Evolutionary conservation across 306 rosid genomes (phyloP).

Genomic region (Cicer yamashitae): DNA sequence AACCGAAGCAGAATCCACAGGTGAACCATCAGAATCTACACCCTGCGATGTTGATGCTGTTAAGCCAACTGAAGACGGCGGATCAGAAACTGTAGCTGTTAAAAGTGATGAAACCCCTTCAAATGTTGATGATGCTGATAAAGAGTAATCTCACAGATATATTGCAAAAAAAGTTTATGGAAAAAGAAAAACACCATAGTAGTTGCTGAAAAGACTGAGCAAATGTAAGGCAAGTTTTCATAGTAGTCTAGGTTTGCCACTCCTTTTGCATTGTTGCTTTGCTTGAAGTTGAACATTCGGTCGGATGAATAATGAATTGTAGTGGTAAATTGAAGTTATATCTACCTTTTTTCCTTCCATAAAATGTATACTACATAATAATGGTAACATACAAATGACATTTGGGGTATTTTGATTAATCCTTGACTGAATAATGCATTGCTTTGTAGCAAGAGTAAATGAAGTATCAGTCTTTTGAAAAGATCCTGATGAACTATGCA

Average conservation of each 20-base stretch:
- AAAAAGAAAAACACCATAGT: conserved; percentile 16
- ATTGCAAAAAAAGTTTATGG: neutral
- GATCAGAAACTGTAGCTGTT: conserved; percentile 53
- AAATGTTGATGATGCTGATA: conserved; percentile 48
- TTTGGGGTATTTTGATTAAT: conserved; percentile 12
- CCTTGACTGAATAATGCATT: conserved; percentile 29
- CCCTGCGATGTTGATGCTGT: conserved; percentile 47
- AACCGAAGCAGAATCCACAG: conserved; percentile 53
- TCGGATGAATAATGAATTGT: conserved; percentile 41
- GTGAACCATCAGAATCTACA: conserved; percentile 57
- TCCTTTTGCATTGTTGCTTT: conserved; percentile 21
- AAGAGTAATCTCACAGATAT: conserved; percentile 41
- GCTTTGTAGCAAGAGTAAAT: conserved; percentile 10
- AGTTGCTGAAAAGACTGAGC: conserved; percentile 34
- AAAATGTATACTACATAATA: conserved; percentile 38
- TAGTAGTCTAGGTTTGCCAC: conserved; percentile 44
- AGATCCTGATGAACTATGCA: neutral
- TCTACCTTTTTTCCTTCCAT: conserved; percentile 25
- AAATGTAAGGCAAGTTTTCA: conserved; percentile 28
- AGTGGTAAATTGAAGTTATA: conserved; percentile 30
- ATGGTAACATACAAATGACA: conserved; percentile 20
- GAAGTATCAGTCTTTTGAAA: neutral
- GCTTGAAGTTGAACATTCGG: conserved; percentile 42
- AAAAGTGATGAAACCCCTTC: conserved; percentile 65
- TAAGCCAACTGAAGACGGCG: conserved; percentile 56